phyloP scores from a whole-genome alignment of 2,329 filamentous ascomycete species.

The Trichoderma brevicompactum region DNA sequence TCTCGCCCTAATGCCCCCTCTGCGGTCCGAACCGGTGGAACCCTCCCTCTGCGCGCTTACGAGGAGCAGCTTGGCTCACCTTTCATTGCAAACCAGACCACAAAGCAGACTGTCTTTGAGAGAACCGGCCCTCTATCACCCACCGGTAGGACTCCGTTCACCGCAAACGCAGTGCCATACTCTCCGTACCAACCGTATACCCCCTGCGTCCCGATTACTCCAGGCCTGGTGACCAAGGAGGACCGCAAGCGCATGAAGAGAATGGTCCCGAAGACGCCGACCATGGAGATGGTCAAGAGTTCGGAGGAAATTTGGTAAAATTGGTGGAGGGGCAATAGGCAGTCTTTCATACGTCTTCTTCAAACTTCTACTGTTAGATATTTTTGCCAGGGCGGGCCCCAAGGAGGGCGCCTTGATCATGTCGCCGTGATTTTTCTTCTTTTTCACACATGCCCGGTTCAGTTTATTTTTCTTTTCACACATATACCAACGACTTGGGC shows the following conservation, averaged over 20 bases:
- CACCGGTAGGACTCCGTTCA: conserved; percentile 64
- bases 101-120: conserved; percentile 69
- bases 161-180: conserved; percentile 68
- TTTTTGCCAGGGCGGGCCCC: conserved; percentile 31
- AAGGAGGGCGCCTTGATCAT: conserved; percentile 32
- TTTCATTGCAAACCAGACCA: conserved; percentile 50
- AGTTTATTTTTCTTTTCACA: not conserved
- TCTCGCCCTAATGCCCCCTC: conserved; percentile 55
- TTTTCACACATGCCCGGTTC: not conserved
- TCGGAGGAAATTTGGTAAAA: conserved; percentile 67
- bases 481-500: conserved; percentile 18
- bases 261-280: conserved; percentile 66
- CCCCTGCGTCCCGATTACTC: conserved; percentile 75
- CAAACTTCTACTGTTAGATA: conserved; percentile 35
- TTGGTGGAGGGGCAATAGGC: not conserved
- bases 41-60: conserved; percentile 65
- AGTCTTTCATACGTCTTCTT: conserved; percentile 7
- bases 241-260: conserved; percentile 72
- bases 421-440: conserved; percentile 35
- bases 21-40: conserved; percentile 60
- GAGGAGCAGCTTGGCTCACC: conserved; percentile 61
- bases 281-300: conserved; percentile 63
- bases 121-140: conserved; percentile 60
- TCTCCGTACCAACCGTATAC: conserved; percentile 80
- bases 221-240: conserved; percentile 70